Percentiles rank a stretch among this genome's conserved stretches.
These are phyloP conservation scores for Lasiodiplodia sp. DNA, from an alignment of 2,329 filamentous ascomycete species.

Conservation along the genomic window DNA sequence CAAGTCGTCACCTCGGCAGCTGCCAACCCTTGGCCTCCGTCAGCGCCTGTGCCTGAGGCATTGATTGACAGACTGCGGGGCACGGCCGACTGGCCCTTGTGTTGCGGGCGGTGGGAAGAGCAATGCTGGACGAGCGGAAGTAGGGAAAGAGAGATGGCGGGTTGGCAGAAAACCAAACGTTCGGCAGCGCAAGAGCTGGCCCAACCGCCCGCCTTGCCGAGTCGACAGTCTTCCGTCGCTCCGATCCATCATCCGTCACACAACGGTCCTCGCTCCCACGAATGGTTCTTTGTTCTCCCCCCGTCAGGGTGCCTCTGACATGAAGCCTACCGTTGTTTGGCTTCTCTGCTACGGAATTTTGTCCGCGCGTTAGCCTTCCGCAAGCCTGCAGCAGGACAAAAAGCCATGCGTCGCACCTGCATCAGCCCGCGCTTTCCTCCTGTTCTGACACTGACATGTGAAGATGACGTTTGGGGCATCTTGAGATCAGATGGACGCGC, in stretches of 20 bases:
- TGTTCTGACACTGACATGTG: conserved; percentile 21
- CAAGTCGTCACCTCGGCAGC: background rate
- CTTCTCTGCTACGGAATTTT: background rate
- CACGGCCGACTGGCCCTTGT: background rate
- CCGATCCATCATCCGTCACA: background rate
- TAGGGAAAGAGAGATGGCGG: background rate
- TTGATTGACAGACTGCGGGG: conserved; percentile 8
- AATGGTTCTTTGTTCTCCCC: background rate
- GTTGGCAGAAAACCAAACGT: background rate
- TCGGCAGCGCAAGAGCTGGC: conserved; percentile 3
- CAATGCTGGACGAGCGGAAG: conserved; percentile 28
- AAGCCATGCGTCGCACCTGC: conserved; percentile 1
- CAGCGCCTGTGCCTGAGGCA: conserved; percentile 15
- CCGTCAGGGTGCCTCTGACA: background rate
- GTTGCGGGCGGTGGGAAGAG: background rate
- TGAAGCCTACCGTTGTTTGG: background rate
- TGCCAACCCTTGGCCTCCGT: conserved; percentile 9
- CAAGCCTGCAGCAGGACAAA: background rate
- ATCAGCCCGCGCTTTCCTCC: background rate
- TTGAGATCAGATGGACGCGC: background rate
- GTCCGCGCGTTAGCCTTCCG: background rate
- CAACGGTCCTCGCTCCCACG: background rate
- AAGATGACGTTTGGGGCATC: conserved; percentile 20
- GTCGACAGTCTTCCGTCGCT: conserved; percentile 14
- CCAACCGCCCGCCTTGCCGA: conserved; percentile 13